Base-by-base conservation (phyloP, 2,329 filamentous ascomycete genomes). In the Microsporum audouinii region DNA sequence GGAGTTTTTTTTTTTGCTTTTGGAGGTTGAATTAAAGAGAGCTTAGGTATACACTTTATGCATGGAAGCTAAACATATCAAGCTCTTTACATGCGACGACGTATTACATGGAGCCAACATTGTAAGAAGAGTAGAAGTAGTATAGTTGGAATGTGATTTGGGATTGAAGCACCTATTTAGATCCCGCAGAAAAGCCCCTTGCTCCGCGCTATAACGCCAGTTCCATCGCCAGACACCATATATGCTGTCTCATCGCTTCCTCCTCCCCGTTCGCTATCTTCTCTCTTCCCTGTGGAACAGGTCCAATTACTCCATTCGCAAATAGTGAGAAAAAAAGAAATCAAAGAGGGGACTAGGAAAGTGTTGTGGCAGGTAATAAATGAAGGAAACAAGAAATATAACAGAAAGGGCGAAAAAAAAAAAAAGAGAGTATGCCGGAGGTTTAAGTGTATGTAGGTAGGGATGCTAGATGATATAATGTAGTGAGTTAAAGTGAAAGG, bases 221-320 rank as follows among this genome's bases (percentile, higher is more conserved):
- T 51, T 34, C 41, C 39, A 66, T 71, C 69, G 68, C 71, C 70
- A 69, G 67, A 68, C 71, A 68, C 70, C 51, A 23, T 31, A 34
- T 55, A 55, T 55, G 51, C 51, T 55, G 29, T 23, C 45, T 34
- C 49, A 10, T 29, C 23, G 34, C 39, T 43, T 36, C 27, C 51
- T 31, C 36, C 33, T 38, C 51, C 17, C 51, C 70, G 60, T 68
- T 63, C 67, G 67, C 65, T 65, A 66, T 62, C 63, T 62, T 61
- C 63, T 60, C 57, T 63, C 55, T 62, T 64, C 61, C 58, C 31
- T 10, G 31, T 34, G 33, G 33, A n/a, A 43, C 23, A 34, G 51
- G 7, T 36, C 51, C 31, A 55, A 36, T 36, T 34, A 55, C 51
- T 55, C 33, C n/a, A 55, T 55, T 55, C 31, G 51, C 51, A 55